Percentiles rank a stretch among this genome's conserved stretches.
These are phyloP conservation scores for Ophiognomonia clavigignenti-juglandacearum DNA, from an alignment of 2,329 filamentous ascomycete genomes.

Conservation along the genomic window DNA sequence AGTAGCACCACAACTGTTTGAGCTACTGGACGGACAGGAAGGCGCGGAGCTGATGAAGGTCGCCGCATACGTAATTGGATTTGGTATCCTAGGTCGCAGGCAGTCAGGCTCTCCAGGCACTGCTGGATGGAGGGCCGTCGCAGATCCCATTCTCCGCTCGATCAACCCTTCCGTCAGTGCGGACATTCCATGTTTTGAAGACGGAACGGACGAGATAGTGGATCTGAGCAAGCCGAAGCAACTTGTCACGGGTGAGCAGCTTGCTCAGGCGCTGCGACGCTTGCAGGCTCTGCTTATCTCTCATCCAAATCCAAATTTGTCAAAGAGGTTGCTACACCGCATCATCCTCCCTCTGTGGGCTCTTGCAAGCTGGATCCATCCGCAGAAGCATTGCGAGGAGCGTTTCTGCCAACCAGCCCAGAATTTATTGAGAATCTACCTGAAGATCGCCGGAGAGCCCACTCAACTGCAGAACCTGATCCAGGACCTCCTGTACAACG, in stretches of 20 bases:
- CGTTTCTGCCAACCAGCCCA: conserved; percentile 40
- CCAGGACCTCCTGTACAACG: conserved; percentile 51
- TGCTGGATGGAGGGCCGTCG: conserved; percentile 59
- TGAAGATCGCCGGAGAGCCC: conserved; percentile 50
- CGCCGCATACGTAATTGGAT: conserved; percentile 59
- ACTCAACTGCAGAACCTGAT: conserved; percentile 46
- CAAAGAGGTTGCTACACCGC: conserved; percentile 55
- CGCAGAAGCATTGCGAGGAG: conserved; percentile 28
- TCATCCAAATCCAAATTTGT: conserved; percentile 62
- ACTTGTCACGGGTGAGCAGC: conserved; percentile 40
- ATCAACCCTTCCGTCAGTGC: conserved; percentile 37
- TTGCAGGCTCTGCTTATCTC: conserved; percentile 54
- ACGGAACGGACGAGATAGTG: conserved; percentile 34
- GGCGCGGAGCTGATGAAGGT: conserved; percentile 54
- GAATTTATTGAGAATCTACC: conserved; percentile 49
- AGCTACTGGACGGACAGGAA: conserved; percentile 55
- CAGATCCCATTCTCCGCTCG: conserved; percentile 48
- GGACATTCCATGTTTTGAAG: conserved; percentile 18
- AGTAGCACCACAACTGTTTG: conserved; percentile 56
- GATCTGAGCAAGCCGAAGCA: conserved; percentile 39
- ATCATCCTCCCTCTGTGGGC: conserved; percentile 60
- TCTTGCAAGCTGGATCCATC: conserved; percentile 46
- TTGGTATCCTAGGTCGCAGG: conserved; percentile 61
- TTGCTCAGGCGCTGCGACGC: conserved; percentile 49
- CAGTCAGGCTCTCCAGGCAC: conserved; percentile 57